Evolutionary conservation across 176 grass and related monocot genomes (phyloP), one percentile per base, ranked within the genome.

Genomic region (Oryza glumipatula): DNA sequence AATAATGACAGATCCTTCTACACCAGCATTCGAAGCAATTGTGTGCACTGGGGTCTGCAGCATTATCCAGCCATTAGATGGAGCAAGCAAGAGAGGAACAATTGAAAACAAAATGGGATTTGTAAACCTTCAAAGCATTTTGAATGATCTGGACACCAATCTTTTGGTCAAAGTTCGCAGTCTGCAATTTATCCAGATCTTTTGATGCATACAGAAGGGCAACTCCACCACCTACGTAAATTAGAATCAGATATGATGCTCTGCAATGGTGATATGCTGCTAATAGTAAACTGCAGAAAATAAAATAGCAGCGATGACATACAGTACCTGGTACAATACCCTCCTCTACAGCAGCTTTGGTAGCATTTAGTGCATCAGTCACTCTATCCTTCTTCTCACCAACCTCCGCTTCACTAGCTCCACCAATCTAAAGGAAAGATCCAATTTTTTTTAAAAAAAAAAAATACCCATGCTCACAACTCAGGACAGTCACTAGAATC

Each of bases 71-170:
- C 24, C 60, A 74, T 86, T 24, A 78, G 58, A 54, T 21, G 1
- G 43, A 28, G 65, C 24, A 63, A 79, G 22, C 2, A 81, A 49
- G 5, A 39, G 21, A 43, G 15, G 9, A 38, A 15, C 45, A 66
- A 16, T 6, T 48, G 19, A 15, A 60, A 56, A 67, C 10, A 38
- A 22, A 48, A 19, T 36, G 4, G 68, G 11, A 39, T 19, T 21
- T 47, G 11, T 14, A 30, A 73, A 86, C 83, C 65, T 84, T 99
- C 73, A 94, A 81, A 68, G 96, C 91, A 86, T 99, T 99, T 65
- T 99, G 96, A 91, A 99, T 99, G 65, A 99, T 99, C 79, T 96
- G 96, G 26, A 99, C 93, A 73, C 93, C 96, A 52, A 99, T 96
- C 84, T 92, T 96, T 86, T 96, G 96, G 72, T 99, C 96, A 43